Evolutionary conservation across 1,284 basidiomycete species (phyloP).

Genomic region (Cutaneotrichosporon cutaneum): DNA sequence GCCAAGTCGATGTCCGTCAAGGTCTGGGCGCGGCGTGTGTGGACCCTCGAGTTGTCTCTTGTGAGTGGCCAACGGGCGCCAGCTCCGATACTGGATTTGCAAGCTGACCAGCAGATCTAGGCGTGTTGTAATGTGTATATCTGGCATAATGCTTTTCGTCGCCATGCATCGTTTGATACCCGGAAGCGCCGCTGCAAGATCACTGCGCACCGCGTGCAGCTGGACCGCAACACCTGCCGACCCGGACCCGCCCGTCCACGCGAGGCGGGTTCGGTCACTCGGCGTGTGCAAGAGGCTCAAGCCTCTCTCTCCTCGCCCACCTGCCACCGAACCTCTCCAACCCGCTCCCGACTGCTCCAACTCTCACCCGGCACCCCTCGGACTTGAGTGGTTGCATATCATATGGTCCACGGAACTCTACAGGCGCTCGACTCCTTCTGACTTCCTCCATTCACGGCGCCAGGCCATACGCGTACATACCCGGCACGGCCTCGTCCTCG

Average conservation of each 20-base stretch:
- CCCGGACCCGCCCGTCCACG: too few species aligned
- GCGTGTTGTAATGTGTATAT: slow-evolving; percentile 16
- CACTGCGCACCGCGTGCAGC: too few species aligned
- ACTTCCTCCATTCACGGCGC: slow-evolving; percentile 4
- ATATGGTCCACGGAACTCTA: not conserved
- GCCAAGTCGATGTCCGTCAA: slow-evolving; percentile 65
- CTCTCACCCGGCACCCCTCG: too few species aligned
- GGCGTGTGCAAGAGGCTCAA: too few species aligned
- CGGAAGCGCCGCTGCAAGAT: not conserved
- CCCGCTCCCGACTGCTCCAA: too few species aligned
- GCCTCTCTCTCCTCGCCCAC: too few species aligned
- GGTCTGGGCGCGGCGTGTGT: slow-evolving; percentile 96
- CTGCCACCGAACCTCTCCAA: too few species aligned
- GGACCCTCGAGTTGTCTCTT: slow-evolving; percentile 95
- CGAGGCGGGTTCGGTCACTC: too few species aligned
- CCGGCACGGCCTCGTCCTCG: slow-evolving; percentile 12
- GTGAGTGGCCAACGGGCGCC: slow-evolving; percentile 58
- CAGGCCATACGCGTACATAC: slow-evolving; percentile 11
- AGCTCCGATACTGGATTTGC: not conserved
- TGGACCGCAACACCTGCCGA: too few species aligned
- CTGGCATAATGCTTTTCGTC: slow-evolving; percentile 1
- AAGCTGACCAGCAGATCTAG: slow-evolving; percentile 12
- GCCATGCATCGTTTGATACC: slow-evolving; percentile 10
- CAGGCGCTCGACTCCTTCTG: not conserved
- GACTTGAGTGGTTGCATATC: too few species aligned